Evolutionary conservation across 2,329 filamentous ascomycete species (phyloP), one percentile per base, ranked within the genome.

Genomic region (Colletotrichum destructivum): DNA sequence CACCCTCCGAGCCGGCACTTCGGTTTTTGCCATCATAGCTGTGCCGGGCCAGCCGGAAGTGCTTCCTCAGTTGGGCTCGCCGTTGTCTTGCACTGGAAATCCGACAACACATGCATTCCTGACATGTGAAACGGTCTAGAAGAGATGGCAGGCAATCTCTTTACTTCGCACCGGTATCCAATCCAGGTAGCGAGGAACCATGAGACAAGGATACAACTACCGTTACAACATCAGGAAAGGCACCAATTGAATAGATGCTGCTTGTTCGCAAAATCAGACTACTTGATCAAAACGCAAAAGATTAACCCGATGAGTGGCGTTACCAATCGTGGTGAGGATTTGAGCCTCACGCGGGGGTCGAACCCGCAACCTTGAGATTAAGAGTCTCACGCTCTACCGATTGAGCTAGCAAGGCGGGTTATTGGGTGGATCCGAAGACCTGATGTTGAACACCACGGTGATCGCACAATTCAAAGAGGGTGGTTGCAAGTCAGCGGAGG

Each of bases 351-450:
- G 74, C 75, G 75, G 75, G 75, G 75, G 75, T 76, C 75, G 74
- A 75, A 76, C 74, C 71, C 71, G 71, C 69, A 73, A 73, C 71
- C 71, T 73, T 73, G 68, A 73, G 71, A 73, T 73, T 88, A 88
- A 88, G 90, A 92, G 90, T 91, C 90, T 90, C 86, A 91, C 89
- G 89, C 89, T 92, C 90, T 92, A 91, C 88, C 88, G 88, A 90
- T 90, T 90, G 88, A 90, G 88, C 88, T 90, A 90, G 85, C 87
- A 63, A 63, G 61, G 61, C 61, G 61, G 49, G 61, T 55, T 8
- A 13, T n/a, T 12, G 9, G 13, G 4, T n/a, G 16, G 52, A 38
- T 55, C 49, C 16, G 31, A 6, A 54, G 51, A 31, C n/a, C 31
- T 31, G 52, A 13, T 38, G 52, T 55, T 55, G 26, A 3, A 2